phyloP scores from a whole-genome alignment of 108 stramenopile species.

The Cyclotella kingstonii region DNA sequence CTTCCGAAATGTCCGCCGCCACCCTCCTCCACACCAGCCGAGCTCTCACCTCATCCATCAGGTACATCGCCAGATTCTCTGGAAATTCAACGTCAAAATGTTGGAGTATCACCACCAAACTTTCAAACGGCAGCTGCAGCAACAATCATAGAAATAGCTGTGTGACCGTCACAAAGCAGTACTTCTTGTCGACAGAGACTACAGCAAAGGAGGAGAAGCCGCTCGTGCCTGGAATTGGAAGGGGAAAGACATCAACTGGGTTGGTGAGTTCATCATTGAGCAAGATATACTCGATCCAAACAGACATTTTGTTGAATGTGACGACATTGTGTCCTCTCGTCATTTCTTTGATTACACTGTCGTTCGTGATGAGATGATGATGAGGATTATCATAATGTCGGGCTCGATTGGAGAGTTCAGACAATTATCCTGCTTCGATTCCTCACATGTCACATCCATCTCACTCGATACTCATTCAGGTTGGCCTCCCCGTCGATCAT shows the following conservation, averaged over 20 bases:
- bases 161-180: background rate
- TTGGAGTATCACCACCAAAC: background rate
- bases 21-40: conserved; percentile 24
- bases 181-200: background rate
- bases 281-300: no score
- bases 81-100: no score
- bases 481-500: conserved; percentile 82
- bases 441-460: no score
- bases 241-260: conserved; percentile 89
- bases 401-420: no score
- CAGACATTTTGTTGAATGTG: no score
- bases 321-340: no score
- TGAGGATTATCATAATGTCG: no score
- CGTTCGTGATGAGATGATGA: no score
- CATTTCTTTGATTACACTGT: no score
- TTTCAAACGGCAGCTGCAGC: background rate
- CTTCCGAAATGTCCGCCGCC: conserved; percentile 34
- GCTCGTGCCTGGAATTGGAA: conserved; percentile 70
- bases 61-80: no score
- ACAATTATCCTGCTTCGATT: no score
- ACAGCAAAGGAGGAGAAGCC: conserved; percentile 32
- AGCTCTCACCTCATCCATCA: conserved; percentile 1
- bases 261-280: conserved; percentile 80
- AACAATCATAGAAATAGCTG: background rate
- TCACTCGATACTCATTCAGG: conserved; percentile 36